Percentiles rank a stretch among this genome's conserved stretches.
Conservation (phyloP, 1,139 yeast genomes). For the Hyphopichia wangnamkhiaoensis region DNA sequence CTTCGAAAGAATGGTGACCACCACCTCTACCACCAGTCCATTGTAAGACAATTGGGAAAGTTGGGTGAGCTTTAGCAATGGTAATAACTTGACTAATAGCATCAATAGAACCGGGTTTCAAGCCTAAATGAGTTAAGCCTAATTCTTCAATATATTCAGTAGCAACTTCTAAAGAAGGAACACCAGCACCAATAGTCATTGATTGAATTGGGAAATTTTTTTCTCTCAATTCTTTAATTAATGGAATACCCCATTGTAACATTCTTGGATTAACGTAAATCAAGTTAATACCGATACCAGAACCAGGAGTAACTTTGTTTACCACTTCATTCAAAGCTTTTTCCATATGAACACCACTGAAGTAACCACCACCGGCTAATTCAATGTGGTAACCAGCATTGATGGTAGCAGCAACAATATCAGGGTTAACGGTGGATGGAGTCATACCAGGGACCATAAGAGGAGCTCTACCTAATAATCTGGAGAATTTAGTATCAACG, state of each 20-base stretch:
- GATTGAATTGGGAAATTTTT: slow-evolving; percentile 96
- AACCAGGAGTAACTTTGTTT: slow-evolving; percentile 70
- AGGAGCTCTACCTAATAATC: slow-evolving; percentile 93
- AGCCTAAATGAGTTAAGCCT: slow-evolving; percentile 90
- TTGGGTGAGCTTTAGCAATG: slow-evolving; percentile 94
- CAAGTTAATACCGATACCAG: slow-evolving; percentile 86
- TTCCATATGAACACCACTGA: slow-evolving; percentile 68
- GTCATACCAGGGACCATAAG: slow-evolving; percentile 99
- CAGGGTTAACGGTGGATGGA: slow-evolving; percentile 94
- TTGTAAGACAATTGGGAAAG: slow-evolving; percentile 93
- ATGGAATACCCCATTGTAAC: slow-evolving; percentile 98
- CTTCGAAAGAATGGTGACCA: slow-evolving; percentile 99
- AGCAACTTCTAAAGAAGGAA: slow-evolving; percentile 96
- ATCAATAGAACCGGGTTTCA: slow-evolving; percentile 97
- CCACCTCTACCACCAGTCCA: slow-evolving; percentile 99
- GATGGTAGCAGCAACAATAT: slow-evolving; percentile 87
- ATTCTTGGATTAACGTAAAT: slow-evolving; percentile 96
- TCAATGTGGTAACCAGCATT: slow-evolving; percentile 98
- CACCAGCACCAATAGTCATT: slow-evolving; percentile 98
- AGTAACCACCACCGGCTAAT: slow-evolving; percentile 98
- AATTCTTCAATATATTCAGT: slow-evolving; percentile 91
- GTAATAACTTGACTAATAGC: slow-evolving; percentile 83
- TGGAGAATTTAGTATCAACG: slow-evolving; percentile 92
- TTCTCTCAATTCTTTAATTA: slow-evolving; percentile 83
- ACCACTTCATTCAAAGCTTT: slow-evolving; percentile 74